Base-by-base conservation (phyloP, 345 rosid species). In the Acer yangbiense region DNA sequence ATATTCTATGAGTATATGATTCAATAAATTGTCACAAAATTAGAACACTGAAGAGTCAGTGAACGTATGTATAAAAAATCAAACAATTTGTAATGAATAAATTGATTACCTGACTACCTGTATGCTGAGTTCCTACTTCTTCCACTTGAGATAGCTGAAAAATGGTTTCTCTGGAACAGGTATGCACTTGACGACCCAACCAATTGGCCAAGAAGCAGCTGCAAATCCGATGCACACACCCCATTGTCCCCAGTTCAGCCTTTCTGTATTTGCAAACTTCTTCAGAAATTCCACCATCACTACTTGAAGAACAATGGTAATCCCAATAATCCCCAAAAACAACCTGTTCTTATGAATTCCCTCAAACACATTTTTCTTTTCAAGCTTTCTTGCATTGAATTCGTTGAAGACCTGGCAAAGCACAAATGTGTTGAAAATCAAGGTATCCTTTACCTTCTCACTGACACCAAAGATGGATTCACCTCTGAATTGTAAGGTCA, bases 391-490 rank as follows among this genome's bases (percentile, higher is more conserved):
- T 10, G 93, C 91, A 54, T 94, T 92, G 68, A 92, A 89, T 82
- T 90, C 95, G 21, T 94, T 94, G 54, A 90, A 92, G 64, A 94
- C 94, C 32, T 92, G 93, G 87, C 94, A 90, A 4, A 92, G 82
- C 60, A 90, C 91, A 61, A 92, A 92, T 2, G 82, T 84, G 55
- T 94, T 94, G 82, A 92, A 94, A 57, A 92, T 89, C 83, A 94
- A 73, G 3, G 94, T 91, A 63, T 88, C 80, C 29, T 88, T 92
- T 65, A 89, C 93, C 70, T 77, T 80, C 85, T 87, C 74, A 1
- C 70, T 85, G 55, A 89, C 91, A 0, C 73, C 77, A 68, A 93
- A 89, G 9, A 90, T 87, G 0, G 91, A 82, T 60, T 88, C 84
- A 1, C 98, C 95, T 57, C 81, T 82, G 74, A 90, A 94, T 60